A percentile compares a stretch with the other conserved stretches of the same genome.
Evolutionary conservation across 1,284 basidiomycete species (phyloP).

Genomic region (Grifola frondosa): DNA sequence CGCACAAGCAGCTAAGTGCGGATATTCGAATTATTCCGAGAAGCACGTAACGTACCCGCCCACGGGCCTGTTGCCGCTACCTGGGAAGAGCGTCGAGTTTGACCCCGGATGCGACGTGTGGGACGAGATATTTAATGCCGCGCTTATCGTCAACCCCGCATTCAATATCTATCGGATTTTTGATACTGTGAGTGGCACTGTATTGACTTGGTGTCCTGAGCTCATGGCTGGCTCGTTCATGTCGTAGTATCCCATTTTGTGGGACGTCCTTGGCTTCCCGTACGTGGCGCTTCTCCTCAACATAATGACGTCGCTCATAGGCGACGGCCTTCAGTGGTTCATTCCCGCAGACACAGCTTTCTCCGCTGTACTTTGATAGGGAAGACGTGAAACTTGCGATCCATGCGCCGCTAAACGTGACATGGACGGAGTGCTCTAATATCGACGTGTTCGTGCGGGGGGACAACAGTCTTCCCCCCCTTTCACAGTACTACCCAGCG

Average conservation of each 20-base stretch:
- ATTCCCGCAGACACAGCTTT: slow-evolving; percentile 46
- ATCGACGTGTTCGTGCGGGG: slow-evolving; percentile 59
- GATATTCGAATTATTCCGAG: slow-evolving; percentile 62
- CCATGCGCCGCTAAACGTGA: slow-evolving; percentile 62
- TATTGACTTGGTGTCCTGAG: not conserved
- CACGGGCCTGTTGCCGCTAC: slow-evolving; percentile 55
- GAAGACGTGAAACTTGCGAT: slow-evolving; percentile 71
- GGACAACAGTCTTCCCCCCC: slow-evolving; percentile 60
- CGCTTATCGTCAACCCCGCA: slow-evolving; percentile 64
- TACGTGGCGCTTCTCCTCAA: slow-evolving; percentile 30
- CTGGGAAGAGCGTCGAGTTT: slow-evolving; percentile 44
- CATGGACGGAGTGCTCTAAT: slow-evolving; percentile 66
- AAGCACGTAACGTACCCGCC: slow-evolving; percentile 70
- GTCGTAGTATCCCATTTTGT: slow-evolving; percentile 53
- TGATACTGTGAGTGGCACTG: slow-evolving; percentile 46
- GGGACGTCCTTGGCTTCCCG: slow-evolving; percentile 80
- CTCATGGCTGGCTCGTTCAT: slow-evolving; percentile 16
- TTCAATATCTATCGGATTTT: slow-evolving; percentile 78
- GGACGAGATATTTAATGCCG: slow-evolving; percentile 59
- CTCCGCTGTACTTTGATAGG: slow-evolving; percentile 64
- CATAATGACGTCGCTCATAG: not conserved
- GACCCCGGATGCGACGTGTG: slow-evolving; percentile 64
- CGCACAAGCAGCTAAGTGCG: slow-evolving; percentile 49
- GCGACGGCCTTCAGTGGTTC: slow-evolving; percentile 47
- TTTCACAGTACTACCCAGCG: slow-evolving; percentile 64